phyloP scores from a whole-genome alignment of 768 basidiomycete species.

The Boletus tomentosulus region DNA sequence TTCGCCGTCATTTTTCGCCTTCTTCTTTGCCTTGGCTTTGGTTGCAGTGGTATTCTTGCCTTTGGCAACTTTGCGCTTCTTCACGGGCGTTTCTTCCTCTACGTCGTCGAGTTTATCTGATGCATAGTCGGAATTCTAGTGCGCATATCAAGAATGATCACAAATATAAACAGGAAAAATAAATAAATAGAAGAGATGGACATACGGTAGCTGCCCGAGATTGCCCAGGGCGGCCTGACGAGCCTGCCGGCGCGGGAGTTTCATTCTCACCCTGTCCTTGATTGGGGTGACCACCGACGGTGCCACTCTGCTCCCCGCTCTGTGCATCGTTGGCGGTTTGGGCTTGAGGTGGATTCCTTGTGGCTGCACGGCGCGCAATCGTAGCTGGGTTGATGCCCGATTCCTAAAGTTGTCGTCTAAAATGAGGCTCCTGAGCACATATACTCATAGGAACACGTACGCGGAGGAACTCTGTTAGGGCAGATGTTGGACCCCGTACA shows the following conservation, averaged over 20 bases:
- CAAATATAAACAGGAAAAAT: not conserved
- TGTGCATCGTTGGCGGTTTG: constrained; percentile 19
- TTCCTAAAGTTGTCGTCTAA: constrained; percentile 36
- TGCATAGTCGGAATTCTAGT: constrained; percentile 43
- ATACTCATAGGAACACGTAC: constrained; percentile 35
- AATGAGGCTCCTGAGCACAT: constrained; percentile 43
- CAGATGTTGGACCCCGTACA: constrained; percentile 78
- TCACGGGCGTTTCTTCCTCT: constrained; percentile 40
- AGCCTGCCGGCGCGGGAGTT: not conserved
- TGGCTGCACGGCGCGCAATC: constrained; percentile 36
- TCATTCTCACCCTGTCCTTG: constrained; percentile 7
- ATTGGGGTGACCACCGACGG: constrained; percentile 13
- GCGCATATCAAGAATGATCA: not conserved
- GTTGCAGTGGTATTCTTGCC: constrained; percentile 34
- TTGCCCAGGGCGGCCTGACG: constrained; percentile 17
- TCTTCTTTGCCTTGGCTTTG: constrained; percentile 38
- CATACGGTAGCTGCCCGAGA: constrained; percentile 9
- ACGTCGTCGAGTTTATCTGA: constrained; percentile 76
- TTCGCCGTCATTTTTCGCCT: constrained; percentile 42
- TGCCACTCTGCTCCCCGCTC: constrained; percentile 8
- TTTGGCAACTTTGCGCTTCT: constrained; percentile 56
- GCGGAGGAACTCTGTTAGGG: constrained; percentile 75
- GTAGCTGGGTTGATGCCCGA: constrained; percentile 46
- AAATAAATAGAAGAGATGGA: not conserved
- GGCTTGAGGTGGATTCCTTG: constrained; percentile 29